Base-by-base conservation (phyloP, 2,329 filamentous ascomycete genomes). In the Penicillium sclerotiorum region DNA sequence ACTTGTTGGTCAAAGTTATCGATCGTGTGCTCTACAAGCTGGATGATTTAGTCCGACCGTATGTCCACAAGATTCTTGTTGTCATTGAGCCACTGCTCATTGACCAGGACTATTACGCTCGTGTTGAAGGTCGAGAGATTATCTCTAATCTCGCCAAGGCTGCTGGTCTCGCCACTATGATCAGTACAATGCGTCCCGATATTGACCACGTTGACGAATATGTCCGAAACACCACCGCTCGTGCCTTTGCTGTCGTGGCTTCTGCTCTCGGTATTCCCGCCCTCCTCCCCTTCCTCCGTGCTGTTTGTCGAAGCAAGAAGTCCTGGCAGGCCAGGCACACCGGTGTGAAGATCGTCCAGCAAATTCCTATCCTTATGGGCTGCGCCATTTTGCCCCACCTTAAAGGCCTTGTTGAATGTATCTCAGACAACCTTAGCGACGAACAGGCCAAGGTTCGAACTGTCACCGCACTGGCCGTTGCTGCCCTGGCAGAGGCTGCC, bases 31-130 rank as follows among this genome's bases (percentile, higher is more conserved):
- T 99, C 6, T 99, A 97, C 82, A 99, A 99, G 77, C 84, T 99
- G 20, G 94, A 97, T 68, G 94, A 99, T 64, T 81, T 97, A 58
- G 94, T 99, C 46, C 85, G 94, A 33, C 94, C 94, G 18, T 99
- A 93, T 58, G 93, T 96, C 13, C 95, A 99, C 78, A 97, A 97
- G 77, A 99, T 99, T 55, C 75, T 99, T 50, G 94, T 99, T 45
- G 94, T 99, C 67, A 99, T 99, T 63, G 95, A 99, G 72, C 94
- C 94, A n/a, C 80, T 99, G 42, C 88, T 99, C 59, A 99, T 99
- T 65, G 95, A 99, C 68, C 94, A 99, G 76, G 95, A 99, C 74
- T 99, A 99, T 75, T 99, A 99, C 71, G 94, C 95, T 35, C 88
- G 94, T 70, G 94, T 99, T 5, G 94, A 99, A 73, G 94, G 94